Percentiles rank a stretch among this genome's conserved stretches.
These are phyloP conservation scores for Xylaria nigripes DNA, from an alignment of 495 filamentous ascomycete genomes.

Conservation along the genomic window DNA sequence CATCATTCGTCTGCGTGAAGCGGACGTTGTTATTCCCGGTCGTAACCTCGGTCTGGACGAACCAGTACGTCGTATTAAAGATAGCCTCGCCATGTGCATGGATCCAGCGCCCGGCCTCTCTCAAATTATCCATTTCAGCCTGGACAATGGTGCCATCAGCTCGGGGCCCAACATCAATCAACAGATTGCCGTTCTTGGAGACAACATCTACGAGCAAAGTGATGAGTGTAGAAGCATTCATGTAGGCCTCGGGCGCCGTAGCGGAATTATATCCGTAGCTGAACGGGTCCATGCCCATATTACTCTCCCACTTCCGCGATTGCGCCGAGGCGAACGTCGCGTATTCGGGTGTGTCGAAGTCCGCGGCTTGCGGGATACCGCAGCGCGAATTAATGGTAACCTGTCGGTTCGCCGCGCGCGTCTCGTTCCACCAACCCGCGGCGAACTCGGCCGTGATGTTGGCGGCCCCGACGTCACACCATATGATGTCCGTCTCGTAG, in stretches of 20 bases:
- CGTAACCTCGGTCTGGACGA: constrained; percentile 35
- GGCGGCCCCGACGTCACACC: constrained; percentile 48
- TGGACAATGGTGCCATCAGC: constrained; percentile 47
- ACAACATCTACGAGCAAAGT: constrained; percentile 44
- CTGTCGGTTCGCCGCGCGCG: constrained; percentile 32
- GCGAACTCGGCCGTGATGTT: constrained; percentile 44
- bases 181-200: constrained; percentile 48
- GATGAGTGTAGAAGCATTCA: constrained; percentile 43
- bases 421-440: constrained; percentile 38
- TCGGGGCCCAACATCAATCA: constrained; percentile 47
- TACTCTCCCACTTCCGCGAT: constrained; percentile 48
- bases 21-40: constrained; percentile 33
- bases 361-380: constrained; percentile 35
- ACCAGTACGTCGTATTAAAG: constrained; percentile 52
- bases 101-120: constrained; percentile 46
- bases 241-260: constrained; percentile 38
- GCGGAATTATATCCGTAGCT: constrained; percentile 49
- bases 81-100: constrained; percentile 43
- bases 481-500: constrained; percentile 48
- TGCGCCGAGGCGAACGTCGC: constrained; percentile 38
- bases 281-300: constrained; percentile 48
- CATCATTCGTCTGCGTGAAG: constrained; percentile 44
- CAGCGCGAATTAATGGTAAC: constrained; percentile 47
- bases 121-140: constrained; percentile 37
- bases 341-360: constrained; percentile 50